Conservation (phyloP, 2,329 filamentous ascomycete species). For the Diaporthe caulivora region DNA sequence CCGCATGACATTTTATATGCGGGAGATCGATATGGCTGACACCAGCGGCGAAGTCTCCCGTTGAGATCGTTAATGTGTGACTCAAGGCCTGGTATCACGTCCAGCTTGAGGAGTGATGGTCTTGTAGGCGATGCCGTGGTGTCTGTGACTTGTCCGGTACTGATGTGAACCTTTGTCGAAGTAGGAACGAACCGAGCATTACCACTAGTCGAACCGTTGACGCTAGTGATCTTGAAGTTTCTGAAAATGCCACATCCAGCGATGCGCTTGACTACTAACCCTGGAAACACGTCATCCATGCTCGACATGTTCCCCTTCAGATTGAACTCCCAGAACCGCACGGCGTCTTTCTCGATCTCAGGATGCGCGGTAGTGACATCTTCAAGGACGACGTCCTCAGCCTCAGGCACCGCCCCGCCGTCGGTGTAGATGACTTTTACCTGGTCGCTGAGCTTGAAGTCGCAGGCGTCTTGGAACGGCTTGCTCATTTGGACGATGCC, state of each 20-base stretch:
- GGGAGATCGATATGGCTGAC: slow-evolving; percentile 47
- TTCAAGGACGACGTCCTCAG: slow-evolving; percentile 69
- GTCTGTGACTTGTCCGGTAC: slow-evolving; percentile 53
- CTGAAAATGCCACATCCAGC: slow-evolving; percentile 68
- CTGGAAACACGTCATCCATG: slow-evolving; percentile 77
- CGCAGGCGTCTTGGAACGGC: slow-evolving; percentile 78
- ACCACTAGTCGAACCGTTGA: slow-evolving; percentile 63
- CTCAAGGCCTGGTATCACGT: slow-evolving; percentile 76
- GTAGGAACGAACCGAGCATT: slow-evolving; percentile 58
- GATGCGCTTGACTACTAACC: slow-evolving; percentile 77
- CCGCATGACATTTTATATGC: slow-evolving; percentile 61
- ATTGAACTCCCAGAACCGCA: slow-evolving; percentile 52
- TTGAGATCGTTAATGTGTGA: slow-evolving; percentile 76
- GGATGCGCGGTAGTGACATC: slow-evolving; percentile 63
- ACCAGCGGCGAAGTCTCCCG: slow-evolving; percentile 63
- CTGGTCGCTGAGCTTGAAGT: slow-evolving; percentile 78
- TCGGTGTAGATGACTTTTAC: slow-evolving; percentile 70
- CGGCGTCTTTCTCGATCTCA: slow-evolving; percentile 49
- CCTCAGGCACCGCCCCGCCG: slow-evolving; percentile 63
- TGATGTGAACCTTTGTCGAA: slow-evolving; percentile 48
- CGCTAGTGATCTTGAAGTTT: slow-evolving; percentile 69
- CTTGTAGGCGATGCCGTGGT: slow-evolving; percentile 43
- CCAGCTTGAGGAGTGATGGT: slow-evolving; percentile 57
- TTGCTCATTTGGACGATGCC: slow-evolving; percentile 80
- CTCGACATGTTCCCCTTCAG: slow-evolving; percentile 49